Evolutionary conservation across 371 early-diverging fungal genomes (phyloP).

Genomic region (Mucor sp.): DNA sequence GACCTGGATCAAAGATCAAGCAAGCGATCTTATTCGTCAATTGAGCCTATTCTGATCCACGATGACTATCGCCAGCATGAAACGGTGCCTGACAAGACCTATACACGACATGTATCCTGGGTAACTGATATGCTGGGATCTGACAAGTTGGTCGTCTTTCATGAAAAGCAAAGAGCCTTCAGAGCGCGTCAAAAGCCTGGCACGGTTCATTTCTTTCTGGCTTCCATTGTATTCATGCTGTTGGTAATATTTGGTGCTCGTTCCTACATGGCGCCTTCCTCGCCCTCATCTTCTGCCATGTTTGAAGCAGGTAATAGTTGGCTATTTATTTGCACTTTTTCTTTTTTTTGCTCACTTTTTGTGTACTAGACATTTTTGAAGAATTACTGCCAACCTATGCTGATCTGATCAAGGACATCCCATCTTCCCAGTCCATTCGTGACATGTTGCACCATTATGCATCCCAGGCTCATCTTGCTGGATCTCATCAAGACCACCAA

Average conservation of each 20-base stretch:
- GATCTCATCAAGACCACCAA: conserved; percentile 38
- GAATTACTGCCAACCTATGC: not conserved
- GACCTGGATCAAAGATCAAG: not conserved
- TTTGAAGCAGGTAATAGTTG: conserved; percentile 8
- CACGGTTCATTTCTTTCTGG: not conserved
- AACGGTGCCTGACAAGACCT: not conserved
- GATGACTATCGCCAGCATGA: not conserved
- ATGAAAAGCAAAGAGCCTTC: conserved; percentile 10
- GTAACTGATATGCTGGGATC: not conserved
- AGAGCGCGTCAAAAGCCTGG: conserved; percentile 9
- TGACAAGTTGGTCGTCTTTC: not conserved
- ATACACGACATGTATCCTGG: not conserved
- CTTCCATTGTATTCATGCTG: conserved; percentile 5
- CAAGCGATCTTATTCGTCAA: not conserved
- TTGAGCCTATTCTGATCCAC: not conserved
- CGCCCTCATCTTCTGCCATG: not conserved
- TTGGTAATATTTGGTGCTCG: conserved; percentile 14
- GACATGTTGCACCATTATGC: conserved; percentile 43
- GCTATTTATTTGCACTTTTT: too few relatives aligned
- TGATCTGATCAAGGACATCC: conserved; percentile 28
- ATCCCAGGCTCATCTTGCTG: conserved; percentile 57
- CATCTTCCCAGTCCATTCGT: conserved; percentile 35
- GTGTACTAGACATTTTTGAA: not conserved
- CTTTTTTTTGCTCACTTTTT: too few relatives aligned
- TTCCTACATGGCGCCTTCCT: not conserved